phyloP scores from a whole-genome alignment of 2,329 filamentous ascomycete species.

The Fusarium camptoceras region DNA sequence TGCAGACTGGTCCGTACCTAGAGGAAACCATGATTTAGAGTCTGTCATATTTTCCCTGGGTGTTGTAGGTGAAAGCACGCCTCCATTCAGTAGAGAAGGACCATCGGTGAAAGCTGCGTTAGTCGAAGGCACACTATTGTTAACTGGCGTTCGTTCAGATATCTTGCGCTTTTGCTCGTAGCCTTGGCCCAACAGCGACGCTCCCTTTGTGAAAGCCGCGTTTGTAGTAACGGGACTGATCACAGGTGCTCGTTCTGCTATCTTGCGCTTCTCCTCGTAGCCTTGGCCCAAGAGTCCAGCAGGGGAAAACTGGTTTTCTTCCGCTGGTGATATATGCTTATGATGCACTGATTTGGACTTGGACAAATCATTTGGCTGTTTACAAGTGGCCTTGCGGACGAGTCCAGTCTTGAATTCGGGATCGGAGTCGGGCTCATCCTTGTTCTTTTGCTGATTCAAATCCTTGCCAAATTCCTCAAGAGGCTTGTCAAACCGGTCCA shows the following conservation, averaged over 20 bases:
- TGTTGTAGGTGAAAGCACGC: conserved; percentile 36
- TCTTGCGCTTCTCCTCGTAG: conserved; percentile 61
- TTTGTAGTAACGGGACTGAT: conserved; percentile 47
- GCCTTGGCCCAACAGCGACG: conserved; percentile 64
- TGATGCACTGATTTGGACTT: conserved; percentile 49
- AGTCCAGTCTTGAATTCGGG: conserved; percentile 28
- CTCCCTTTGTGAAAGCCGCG: conserved; percentile 65
- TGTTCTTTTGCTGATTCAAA: conserved; percentile 41
- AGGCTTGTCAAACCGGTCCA: conserved; percentile 67
- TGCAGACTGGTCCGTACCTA: conserved; percentile 53
- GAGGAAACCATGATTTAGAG: conserved; percentile 52
- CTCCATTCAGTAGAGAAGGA: conserved; percentile 66
- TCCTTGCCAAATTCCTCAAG: conserved; percentile 63
- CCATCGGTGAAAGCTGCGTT: conserved; percentile 65
- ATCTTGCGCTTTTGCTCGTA: conserved; percentile 61
- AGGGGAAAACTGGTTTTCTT: conserved; percentile 60
- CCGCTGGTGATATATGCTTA: conserved; percentile 17
- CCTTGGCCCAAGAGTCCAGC: conserved; percentile 63
- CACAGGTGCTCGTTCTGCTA: conserved; percentile 43
- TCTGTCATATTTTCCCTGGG: conserved; percentile 47
- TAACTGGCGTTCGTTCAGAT: conserved; percentile 41
- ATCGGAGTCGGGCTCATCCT: conserved; percentile 17
- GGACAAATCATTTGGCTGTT: conserved; percentile 15
- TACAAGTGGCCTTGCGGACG: conserved; percentile 28
- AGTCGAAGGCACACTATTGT: conserved; percentile 44